Evolutionary conservation across 768 basidiomycete genomes (phyloP), one percentile per base, ranked within the genome.

Genomic region (Vishniacozyma victoriae): DNA sequence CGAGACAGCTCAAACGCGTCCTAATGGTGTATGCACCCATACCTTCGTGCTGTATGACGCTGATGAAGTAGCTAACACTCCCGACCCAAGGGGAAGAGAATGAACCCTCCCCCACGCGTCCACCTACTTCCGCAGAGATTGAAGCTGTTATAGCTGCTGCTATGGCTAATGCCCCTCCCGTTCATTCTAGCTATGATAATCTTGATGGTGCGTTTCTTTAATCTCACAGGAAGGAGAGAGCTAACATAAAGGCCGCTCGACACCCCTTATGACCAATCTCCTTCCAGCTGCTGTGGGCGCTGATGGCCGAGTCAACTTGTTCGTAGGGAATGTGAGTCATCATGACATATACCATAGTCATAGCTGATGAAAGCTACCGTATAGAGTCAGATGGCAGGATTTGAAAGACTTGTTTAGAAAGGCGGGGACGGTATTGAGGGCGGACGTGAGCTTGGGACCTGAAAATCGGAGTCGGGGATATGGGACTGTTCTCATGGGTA

Each of bases 381-480:
- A 93, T 73, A 79, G 93, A 52, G 92, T 96, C 31, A 82, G 95
- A 46, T 99, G 95, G 95, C 95, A 99, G 75, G 95, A 99, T 75
- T 80, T 99, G 54, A 97, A 99, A 62, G 93, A 99, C 70, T 81
- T 99, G 44, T 96, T 99, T 73, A 82, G 93, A 29, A 86, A 87
- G 57, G 87, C 93, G 5, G 95, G 95, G 35, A 95, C 87, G 23
- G 83, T 92, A 55, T 75, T 88, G 29, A 78, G 86, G 41, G 84
- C 90, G 33, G 81, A 84, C 67, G 80, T 87, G 55, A 79, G 85
- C 46, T 76, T 87, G 25, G 81, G 87, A 3, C 86, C 87, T 2
- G 88, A 90, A 71, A 95, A 95, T 71, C 79, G 93, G 59, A 89
- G 86, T 38, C 79, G 92, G 46, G 93, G 93, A 1, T 76, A 92